A percentile compares a stretch with the other conserved stretches of the same genome.
phyloP scores from a whole-genome alignment of 78 protist genomes.

The Speleostelium caveatum region DNA sequence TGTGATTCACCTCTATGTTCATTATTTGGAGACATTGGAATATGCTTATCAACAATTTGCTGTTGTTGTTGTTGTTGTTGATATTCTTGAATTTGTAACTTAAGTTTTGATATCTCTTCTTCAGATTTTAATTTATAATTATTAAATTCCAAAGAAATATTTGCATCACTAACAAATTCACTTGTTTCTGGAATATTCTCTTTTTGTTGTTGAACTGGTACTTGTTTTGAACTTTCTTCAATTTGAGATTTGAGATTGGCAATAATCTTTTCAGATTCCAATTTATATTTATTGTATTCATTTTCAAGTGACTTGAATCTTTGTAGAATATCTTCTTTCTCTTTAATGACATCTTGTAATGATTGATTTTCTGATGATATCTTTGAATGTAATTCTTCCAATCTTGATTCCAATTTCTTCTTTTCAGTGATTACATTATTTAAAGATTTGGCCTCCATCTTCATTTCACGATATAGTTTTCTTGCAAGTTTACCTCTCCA shows the following conservation, averaged over 20 bases:
- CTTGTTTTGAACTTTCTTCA: too few relatives aligned
- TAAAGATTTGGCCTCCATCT: conserved; percentile 36
- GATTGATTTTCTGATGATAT: not conserved
- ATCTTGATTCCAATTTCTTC: conserved; percentile 1
- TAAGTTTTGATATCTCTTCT: not conserved
- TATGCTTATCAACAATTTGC: too few relatives aligned
- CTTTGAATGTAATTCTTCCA: conserved; percentile 18
- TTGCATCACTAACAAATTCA: too few relatives aligned
- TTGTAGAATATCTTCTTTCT: not conserved
- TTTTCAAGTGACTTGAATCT: not conserved
- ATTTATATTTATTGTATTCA: conserved; percentile 4
- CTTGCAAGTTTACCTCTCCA: conserved; percentile 55
- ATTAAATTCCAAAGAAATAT: not conserved
- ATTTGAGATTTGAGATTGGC: not conserved
- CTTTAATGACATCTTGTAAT: not conserved
- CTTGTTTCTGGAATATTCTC: not conserved
- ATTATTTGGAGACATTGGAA: too few relatives aligned
- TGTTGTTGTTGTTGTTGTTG: too few relatives aligned
- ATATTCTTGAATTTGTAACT: not conserved
- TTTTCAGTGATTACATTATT: conserved; percentile 38
- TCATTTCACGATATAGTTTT: not conserved
- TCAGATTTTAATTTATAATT: not conserved
- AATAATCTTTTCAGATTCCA: not conserved
- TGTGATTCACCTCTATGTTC: too few relatives aligned
- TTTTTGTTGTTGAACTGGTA: not conserved